Evolutionary conservation across 139 green algal genomes (phyloP).

Genomic region (Desmodesmus armatus): DNA sequence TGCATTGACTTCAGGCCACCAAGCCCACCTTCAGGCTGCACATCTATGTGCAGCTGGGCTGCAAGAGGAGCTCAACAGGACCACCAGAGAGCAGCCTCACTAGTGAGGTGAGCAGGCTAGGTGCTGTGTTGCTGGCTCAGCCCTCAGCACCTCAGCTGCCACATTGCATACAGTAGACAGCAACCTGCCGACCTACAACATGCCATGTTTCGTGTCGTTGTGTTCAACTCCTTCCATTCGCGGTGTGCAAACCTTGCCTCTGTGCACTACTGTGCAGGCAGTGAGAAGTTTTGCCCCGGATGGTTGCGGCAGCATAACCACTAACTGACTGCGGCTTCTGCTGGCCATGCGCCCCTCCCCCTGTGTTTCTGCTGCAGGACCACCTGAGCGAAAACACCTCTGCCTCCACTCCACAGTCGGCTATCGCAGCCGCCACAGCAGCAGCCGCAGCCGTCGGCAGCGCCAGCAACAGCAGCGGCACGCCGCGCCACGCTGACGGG

Average conservation of each 20-base stretch:
- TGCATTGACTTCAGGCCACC: neutral
- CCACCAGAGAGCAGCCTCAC: neutral
- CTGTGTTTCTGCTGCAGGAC: too few relatives aligned
- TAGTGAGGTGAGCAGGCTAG: neutral
- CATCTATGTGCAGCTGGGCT: constrained; percentile 49
- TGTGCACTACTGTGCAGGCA: too few relatives aligned
- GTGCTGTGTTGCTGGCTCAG: neutral
- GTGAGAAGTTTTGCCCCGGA: too few relatives aligned
- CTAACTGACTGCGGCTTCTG: too few relatives aligned
- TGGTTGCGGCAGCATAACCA: too few relatives aligned
- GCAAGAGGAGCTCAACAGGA: constrained; percentile 22
- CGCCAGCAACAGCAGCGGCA: constrained; percentile 6
- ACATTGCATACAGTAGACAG: too few relatives aligned
- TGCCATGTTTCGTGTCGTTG: too few relatives aligned
- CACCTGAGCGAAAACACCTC: too few relatives aligned
- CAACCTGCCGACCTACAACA: too few relatives aligned
- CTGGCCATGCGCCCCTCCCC: too few relatives aligned
- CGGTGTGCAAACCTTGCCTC: too few relatives aligned
- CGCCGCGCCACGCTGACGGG: constrained; percentile 3
- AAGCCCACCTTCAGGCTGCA: neutral
- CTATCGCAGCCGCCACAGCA: neutral
- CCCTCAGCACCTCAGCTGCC: neutral
- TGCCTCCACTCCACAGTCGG: neutral
- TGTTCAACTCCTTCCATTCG: neutral
- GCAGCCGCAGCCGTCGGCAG: neutral